A percentile compares a stretch with the other conserved stretches of the same genome.
Conservation (phyloP, 2,329 filamentous ascomycete genomes). For the Ilyonectria sp. region DNA sequence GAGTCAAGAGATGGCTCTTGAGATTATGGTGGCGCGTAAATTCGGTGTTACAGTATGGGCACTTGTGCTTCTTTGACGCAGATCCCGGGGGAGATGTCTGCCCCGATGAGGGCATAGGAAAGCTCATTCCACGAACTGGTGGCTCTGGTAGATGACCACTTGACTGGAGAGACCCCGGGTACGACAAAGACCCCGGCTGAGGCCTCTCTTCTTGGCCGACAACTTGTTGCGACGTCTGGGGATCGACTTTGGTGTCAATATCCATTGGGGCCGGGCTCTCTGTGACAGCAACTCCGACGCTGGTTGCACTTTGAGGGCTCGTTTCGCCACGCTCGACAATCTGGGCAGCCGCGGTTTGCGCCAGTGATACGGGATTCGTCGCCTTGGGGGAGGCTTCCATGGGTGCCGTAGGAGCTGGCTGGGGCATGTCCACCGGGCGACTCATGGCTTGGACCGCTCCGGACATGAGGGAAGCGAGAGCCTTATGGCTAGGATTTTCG, state of each 20-base stretch:
- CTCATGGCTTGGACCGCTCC: constrained; percentile 68
- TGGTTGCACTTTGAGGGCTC: constrained; percentile 62
- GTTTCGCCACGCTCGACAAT: constrained; percentile 58
- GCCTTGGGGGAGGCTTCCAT: constrained; percentile 60
- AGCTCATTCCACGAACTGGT: constrained; percentile 68
- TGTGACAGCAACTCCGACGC: constrained; percentile 61
- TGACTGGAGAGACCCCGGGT: constrained; percentile 66
- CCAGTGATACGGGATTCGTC: constrained; percentile 52
- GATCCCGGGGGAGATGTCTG: constrained; percentile 72
- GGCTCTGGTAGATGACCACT: constrained; percentile 60
- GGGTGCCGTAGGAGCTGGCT: constrained; percentile 58
- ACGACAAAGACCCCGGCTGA: constrained; percentile 67
- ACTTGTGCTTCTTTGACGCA: constrained; percentile 89
- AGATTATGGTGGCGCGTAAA: constrained; percentile 98
- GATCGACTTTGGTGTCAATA: constrained; percentile 61
- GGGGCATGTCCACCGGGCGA: constrained; percentile 69
- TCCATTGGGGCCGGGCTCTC: constrained; percentile 70
- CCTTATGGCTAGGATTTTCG: constrained; percentile 69
- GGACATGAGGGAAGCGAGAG: constrained; percentile 69
- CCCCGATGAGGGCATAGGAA: constrained; percentile 65
- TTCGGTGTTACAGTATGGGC: constrained; percentile 95
- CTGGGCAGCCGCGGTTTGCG: constrained; percentile 52
- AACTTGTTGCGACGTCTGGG: constrained; percentile 57
- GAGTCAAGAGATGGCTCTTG: constrained; percentile 96
- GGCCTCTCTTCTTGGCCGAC: constrained; percentile 67